Conservation (phyloP, 2,329 filamentous ascomycete species). For the Diaporthe sp. region DNA sequence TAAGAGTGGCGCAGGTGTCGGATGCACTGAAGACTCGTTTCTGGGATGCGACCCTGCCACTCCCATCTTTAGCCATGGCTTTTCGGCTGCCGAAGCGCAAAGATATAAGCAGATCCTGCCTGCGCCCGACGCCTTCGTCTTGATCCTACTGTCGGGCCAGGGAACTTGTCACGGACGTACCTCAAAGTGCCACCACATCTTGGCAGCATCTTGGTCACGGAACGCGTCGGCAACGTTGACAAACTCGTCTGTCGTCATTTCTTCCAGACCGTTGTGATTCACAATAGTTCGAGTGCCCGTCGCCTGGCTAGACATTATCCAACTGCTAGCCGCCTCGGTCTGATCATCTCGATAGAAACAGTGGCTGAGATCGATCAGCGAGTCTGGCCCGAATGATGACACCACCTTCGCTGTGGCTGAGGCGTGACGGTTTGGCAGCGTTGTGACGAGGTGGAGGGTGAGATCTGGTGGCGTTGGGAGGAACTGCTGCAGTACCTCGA, state of each 20-base stretch:
- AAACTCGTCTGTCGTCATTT: slow-evolving; percentile 78
- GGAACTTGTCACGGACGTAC: slow-evolving; percentile 53
- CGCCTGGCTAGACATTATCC: slow-evolving; percentile 73
- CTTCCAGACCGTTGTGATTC: slow-evolving; percentile 76
- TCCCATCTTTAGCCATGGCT: slow-evolving; percentile 27
- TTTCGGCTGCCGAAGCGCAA: slow-evolving; percentile 6
- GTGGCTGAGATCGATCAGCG: slow-evolving; percentile 61
- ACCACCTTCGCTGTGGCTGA: slow-evolving; percentile 65
- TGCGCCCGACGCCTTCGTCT: background rate
- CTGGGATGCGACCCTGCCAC: slow-evolving; percentile 73
- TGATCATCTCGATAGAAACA: slow-evolving; percentile 72
- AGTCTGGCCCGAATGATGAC: slow-evolving; percentile 63
- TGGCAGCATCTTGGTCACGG: slow-evolving; percentile 47
- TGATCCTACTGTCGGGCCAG: slow-evolving; percentile 10
- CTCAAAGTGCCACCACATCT: slow-evolving; percentile 81
- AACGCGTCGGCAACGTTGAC: slow-evolving; percentile 57
- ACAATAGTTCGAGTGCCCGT: slow-evolving; percentile 78
- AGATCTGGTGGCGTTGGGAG: slow-evolving; percentile 49
- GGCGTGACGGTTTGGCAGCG: slow-evolving; percentile 68
- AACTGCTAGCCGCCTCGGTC: slow-evolving; percentile 74
- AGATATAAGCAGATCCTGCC: slow-evolving; percentile 18
- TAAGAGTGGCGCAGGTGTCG: slow-evolving; percentile 63
- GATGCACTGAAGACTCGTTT: slow-evolving; percentile 72
- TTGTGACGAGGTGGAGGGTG: slow-evolving; percentile 61
- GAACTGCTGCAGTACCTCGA: slow-evolving; percentile 79